Evolutionary conservation across 2,329 filamentous ascomycete species (phyloP).

Genomic region (Pseudogymnoascus sp.): DNA sequence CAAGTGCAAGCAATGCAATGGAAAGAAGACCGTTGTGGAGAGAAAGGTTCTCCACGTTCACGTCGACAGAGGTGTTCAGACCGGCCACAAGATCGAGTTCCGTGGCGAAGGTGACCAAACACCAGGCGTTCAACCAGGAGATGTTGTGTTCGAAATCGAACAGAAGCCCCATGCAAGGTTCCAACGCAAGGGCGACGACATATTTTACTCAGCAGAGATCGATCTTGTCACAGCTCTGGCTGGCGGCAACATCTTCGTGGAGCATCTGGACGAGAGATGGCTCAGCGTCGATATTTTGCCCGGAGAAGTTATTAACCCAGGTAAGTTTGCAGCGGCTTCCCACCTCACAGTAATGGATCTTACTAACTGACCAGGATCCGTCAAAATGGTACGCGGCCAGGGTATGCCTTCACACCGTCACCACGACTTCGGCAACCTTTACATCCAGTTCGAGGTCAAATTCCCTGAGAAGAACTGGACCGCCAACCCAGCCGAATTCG

Average conservation of each 20-base stretch:
- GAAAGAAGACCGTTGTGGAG: slow-evolving; percentile 97
- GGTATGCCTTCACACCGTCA: slow-evolving; percentile 96
- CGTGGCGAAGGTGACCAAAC: slow-evolving; percentile 93
- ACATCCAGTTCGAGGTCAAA: slow-evolving; percentile 95
- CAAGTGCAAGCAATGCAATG: slow-evolving; percentile 89
- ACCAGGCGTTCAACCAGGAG: slow-evolving; percentile 84
- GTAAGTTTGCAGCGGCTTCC: slow-evolving; percentile 45
- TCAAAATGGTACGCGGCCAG: slow-evolving; percentile 93
- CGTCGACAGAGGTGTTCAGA: slow-evolving; percentile 89
- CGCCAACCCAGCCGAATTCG: slow-evolving; percentile 60
- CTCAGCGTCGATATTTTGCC: slow-evolving; percentile 86
- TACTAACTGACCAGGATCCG: slow-evolving; percentile 51
- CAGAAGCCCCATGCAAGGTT: slow-evolving; percentile 97
- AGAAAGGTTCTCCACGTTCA: slow-evolving; percentile 97
- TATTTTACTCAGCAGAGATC: slow-evolving; percentile 92
- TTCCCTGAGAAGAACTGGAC: slow-evolving; percentile 79
- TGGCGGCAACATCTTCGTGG: slow-evolving; percentile 82
- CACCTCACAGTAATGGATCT: slow-evolving; percentile 9
- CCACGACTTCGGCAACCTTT: slow-evolving; percentile 92
- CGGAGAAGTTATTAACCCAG: slow-evolving; percentile 87
- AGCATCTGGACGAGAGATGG: slow-evolving; percentile 97
- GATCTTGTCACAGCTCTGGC: slow-evolving; percentile 92
- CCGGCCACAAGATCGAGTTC: slow-evolving; percentile 95
- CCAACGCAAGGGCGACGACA: slow-evolving; percentile 90
- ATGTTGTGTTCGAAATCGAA: slow-evolving; percentile 97